phyloP scores from a whole-genome alignment of 768 basidiomycete species.

The Melanogaster broomeanus region DNA sequence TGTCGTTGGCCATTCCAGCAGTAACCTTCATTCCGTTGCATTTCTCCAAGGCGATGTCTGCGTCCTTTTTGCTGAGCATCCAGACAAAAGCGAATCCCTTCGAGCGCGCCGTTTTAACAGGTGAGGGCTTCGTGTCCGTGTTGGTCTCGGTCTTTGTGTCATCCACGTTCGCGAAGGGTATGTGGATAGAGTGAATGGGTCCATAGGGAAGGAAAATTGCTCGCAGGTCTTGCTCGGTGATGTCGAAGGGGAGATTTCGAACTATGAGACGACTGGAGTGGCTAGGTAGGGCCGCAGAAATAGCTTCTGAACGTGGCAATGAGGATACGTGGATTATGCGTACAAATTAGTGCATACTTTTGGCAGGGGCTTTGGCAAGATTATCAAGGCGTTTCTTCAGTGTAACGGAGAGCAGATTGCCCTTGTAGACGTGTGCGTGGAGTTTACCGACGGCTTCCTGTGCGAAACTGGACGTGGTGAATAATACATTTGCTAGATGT shows the following conservation, averaged over 20 bases:
- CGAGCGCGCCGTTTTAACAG: conserved; percentile 36
- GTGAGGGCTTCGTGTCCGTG: conserved; percentile 11
- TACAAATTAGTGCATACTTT: conserved; percentile 19
- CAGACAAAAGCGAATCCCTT: conserved; percentile 95
- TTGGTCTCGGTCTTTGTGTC: conserved; percentile 31
- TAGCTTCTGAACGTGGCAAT: conserved; percentile 22
- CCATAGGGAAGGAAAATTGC: conserved; percentile 87
- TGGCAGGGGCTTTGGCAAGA: conserved; percentile 48
- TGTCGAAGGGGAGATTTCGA: conserved; percentile 84
- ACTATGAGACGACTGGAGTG: conserved; percentile 85
- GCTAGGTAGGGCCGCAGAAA: conserved; percentile 51
- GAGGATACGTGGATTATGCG: not conserved
- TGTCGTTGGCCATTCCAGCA: conserved; percentile 57
- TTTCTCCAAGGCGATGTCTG: conserved; percentile 75
- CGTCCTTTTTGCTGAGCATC: conserved; percentile 86
- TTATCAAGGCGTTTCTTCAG: conserved; percentile 84
- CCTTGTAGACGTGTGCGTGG: conserved; percentile 93
- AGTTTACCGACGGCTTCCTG: conserved; percentile 74
- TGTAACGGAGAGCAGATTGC: conserved; percentile 79
- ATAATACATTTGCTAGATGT: conserved; percentile 69
- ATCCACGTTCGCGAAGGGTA: conserved; percentile 52
- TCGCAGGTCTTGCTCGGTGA: conserved; percentile 82
- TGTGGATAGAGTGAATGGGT: conserved; percentile 81
- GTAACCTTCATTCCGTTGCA: conserved; percentile 76
- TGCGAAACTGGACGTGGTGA: conserved; percentile 66